Evolutionary conservation across 441 rosid species (phyloP), one percentile per base, ranked within the genome.

Genomic region (Theobroma grandiflorum): DNA sequence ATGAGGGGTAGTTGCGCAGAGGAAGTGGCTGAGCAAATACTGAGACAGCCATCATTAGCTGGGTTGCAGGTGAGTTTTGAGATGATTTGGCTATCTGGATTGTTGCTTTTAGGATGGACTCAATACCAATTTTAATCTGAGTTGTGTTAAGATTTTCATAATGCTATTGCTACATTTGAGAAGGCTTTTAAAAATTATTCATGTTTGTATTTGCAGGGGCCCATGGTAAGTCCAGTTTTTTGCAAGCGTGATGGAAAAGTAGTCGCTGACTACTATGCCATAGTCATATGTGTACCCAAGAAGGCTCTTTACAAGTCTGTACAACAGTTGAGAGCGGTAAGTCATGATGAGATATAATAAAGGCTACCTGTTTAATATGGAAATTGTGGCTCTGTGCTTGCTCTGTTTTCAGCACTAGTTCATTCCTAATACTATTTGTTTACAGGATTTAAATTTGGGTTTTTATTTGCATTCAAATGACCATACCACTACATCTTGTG

Each of bases 291-390:
- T 76, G 90, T 94, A 15, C 99, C 99, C 1, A 94, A 95, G 77
- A 94, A 88, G 85, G 91, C 88, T 33, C 80, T 97, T 8, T 95
- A 97, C 82, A 86, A 87, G 75, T 97, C 99, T 47, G 93, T 97
- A 67, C 95, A 94, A 85, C 99, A 97, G 82, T 88, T 97, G 78
- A 87, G 99, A 89, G 93, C 91, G 58, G 99, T 95, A 75, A 92
- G 94, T 86, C 49, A 50, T 63, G 62, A 35, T 16, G 20, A 52
- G 45, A 16, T 61, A 20, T 53, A 52, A 15, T 75, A 59, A 10
- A 62, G 33, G n/a, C 42, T 26, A 42, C 66, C 26, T 55, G 11
- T 22, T 12, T 55, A 38, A 64, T 55, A 38, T 57, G 18, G 47
- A 20, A 31, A 12, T 7, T 20, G 65, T 33, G 18, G 52, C 50